These are phyloP conservation scores for Oldenlandia corymbosa DNA, from an alignment of 257 asterid genomes.

Conservation along the genomic window DNA sequence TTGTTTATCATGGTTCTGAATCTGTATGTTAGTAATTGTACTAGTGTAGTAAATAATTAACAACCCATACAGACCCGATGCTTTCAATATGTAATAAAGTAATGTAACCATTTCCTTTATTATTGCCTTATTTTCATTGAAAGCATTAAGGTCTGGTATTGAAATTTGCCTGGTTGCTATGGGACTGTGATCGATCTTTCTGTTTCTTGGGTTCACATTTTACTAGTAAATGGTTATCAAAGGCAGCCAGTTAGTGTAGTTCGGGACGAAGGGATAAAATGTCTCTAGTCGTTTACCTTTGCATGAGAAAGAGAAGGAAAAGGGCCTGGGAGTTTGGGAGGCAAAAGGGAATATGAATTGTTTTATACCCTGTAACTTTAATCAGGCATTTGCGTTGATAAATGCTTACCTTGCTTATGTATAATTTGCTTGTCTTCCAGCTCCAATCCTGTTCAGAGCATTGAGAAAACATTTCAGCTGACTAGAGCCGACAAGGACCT, in stretches of 20 bases:
- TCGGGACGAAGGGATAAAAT: too few species aligned
- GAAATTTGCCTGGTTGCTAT: too few species aligned
- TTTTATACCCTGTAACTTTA: not conserved
- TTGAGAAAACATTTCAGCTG: constrained; percentile 85
- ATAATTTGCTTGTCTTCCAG: constrained; percentile 32
- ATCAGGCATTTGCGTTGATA: not conserved
- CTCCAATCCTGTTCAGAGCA: constrained; percentile 72
- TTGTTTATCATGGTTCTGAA: not conserved
- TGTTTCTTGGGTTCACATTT: too few species aligned
- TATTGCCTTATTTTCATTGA: too few species aligned
- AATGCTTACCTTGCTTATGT: constrained; percentile 1
- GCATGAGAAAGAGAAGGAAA: not conserved
- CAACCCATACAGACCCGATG: too few species aligned
- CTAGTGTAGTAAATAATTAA: not conserved
- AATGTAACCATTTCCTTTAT: too few species aligned
- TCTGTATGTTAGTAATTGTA: not conserved
- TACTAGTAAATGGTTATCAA: too few species aligned
- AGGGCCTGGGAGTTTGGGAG: not conserved
- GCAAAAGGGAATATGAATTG: not conserved
- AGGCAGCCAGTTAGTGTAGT: too few species aligned
- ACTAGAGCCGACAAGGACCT: constrained; percentile 76
- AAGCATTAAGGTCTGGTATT: too few species aligned
- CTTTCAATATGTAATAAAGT: too few species aligned
- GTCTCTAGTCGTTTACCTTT: not conserved
- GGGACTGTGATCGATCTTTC: too few species aligned